Evolutionary conservation across 208 protist species (phyloP).

Genomic region (Leptomonas seymouri): DNA sequence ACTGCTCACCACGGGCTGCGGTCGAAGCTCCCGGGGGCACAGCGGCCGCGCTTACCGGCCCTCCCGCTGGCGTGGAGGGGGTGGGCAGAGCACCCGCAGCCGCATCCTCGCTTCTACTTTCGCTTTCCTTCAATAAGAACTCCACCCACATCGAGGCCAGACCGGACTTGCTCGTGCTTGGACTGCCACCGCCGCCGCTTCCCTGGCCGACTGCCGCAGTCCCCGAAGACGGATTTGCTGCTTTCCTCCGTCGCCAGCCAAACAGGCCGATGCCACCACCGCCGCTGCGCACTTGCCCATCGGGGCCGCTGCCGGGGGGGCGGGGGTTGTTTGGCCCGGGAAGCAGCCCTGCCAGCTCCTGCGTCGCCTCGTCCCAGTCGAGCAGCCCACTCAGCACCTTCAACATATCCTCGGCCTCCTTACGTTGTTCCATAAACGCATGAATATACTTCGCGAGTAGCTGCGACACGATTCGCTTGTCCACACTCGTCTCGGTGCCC

Average conservation of each 20-base stretch:
- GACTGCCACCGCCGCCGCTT: neutral
- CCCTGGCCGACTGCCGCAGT: neutral
- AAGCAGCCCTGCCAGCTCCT: constrained; percentile 76
- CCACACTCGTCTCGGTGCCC: constrained; percentile 55
- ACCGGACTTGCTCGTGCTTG: constrained; percentile 10
- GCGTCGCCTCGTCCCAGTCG: constrained; percentile 79
- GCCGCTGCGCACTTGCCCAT: neutral
- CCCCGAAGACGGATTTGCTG: neutral
- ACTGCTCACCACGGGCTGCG: neutral
- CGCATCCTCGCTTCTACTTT: neutral
- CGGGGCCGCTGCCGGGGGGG: constrained; percentile 15
- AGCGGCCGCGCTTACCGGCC: neutral
- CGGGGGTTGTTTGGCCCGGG: constrained; percentile 73
- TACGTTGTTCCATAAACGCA: constrained; percentile 50
- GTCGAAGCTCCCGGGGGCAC: neutral
- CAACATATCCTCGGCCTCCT: constrained; percentile 75
- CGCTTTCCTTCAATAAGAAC: constrained; percentile 82
- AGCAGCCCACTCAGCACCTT: constrained; percentile 78
- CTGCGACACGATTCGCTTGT: constrained; percentile 86
- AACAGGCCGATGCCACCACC: constrained; percentile 31
- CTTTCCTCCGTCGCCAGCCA: constrained; percentile 20
- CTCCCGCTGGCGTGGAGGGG: neutral
- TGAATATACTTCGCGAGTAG: constrained; percentile 88
- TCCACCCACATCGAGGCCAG: constrained; percentile 84
- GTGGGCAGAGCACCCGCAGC: neutral